Evolutionary conservation across 2,329 filamentous ascomycete genomes (phyloP), one percentile per base, ranked within the genome.

Genomic region (Ophiostoma novo-ulmi): DNA sequence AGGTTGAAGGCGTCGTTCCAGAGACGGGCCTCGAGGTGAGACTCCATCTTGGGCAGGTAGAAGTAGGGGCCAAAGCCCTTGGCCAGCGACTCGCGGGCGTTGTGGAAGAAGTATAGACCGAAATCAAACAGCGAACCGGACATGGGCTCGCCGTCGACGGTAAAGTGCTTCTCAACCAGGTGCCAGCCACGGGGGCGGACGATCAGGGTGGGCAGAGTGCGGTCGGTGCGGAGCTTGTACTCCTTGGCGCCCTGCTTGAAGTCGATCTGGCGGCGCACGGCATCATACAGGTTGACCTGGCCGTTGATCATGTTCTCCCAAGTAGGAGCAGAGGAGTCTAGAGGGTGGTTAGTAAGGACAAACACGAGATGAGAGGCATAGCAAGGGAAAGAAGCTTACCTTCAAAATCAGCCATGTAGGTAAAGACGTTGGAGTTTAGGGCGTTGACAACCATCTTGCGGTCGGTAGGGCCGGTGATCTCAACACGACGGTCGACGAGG

Each of bases 271-370:
- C 88, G 90, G 77, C 95, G 92, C 79, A 97, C 93, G 75, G 94
- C 95, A 77, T 98, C 95, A 84, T 97, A 96, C 71, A 99, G 87
- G 84, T 98, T 99, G 75, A 97, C 89, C 82, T 99, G 95, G 74
- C 95, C 95, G 76, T 95, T 97, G 84, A 98, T 90, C 94, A 98
- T 98, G 84, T 98, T 98, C 75, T 97, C 93, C 95, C 95, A 99
- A 63, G 95, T 97, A 35, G 95, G 95, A 35, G 95, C 94, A 78
- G 87, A 95, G 7, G 95, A 97, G 81, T 98, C 94, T 61, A 5
- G 44, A 97, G 76, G 41, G 41, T 14, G 39, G 22, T 73, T 41
- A 71, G 74, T 71, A 11, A 14, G 31, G 31, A 3, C 31, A 31
- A 31, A 31, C 31, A 31, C 31, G 31, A 2, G 14, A 1, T 13